These are phyloP conservation scores for Ilyonectria sp. DNA, from an alignment of 2,329 filamentous ascomycete genomes.

Conservation along the genomic window DNA sequence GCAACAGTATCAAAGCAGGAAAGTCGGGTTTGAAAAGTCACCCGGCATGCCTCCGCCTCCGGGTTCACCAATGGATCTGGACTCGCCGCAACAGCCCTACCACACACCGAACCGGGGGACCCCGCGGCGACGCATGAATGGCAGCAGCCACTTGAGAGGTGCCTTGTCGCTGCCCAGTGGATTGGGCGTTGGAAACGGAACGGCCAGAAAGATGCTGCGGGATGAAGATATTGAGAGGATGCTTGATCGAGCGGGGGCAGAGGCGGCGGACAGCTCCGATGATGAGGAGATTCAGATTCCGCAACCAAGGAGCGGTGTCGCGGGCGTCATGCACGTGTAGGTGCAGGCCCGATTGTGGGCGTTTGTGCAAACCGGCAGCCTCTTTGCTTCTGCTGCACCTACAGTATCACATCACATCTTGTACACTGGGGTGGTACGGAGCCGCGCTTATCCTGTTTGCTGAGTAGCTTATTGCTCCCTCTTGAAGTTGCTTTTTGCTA, in stretches of 20 bases:
- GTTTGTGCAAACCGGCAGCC: slow-evolving; percentile 1
- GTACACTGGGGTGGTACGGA: slow-evolving; percentile 13
- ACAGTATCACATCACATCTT: slow-evolving; percentile 9
- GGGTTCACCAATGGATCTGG: slow-evolving; percentile 64
- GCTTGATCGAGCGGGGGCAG: slow-evolving; percentile 67
- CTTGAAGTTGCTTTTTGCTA: slow-evolving; percentile 7
- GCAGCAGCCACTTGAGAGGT: slow-evolving; percentile 54
- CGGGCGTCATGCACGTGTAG: slow-evolving; percentile 50
- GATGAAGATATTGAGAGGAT: slow-evolving; percentile 73
- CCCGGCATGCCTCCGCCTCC: slow-evolving; percentile 54
- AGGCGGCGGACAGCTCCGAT: slow-evolving; percentile 68
- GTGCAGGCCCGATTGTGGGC: slow-evolving; percentile 6
- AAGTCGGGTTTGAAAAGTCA: slow-evolving; percentile 65
- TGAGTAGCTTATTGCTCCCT: slow-evolving; percentile 5
- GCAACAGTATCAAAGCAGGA: slow-evolving; percentile 59
- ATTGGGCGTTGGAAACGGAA: slow-evolving; percentile 59
- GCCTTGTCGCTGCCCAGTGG: slow-evolving; percentile 66
- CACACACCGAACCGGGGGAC: slow-evolving; percentile 53
- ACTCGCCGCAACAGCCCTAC: slow-evolving; percentile 53
- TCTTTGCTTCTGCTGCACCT: slow-evolving; percentile 27
- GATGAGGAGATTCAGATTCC: slow-evolving; percentile 71
- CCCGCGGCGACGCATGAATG: slow-evolving; percentile 61
- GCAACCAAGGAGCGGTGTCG: slow-evolving; percentile 47
- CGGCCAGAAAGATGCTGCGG: slow-evolving; percentile 55
- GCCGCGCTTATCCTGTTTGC: not conserved